Evolutionary conservation across 2,329 filamentous ascomycete species (phyloP).

Genomic region (Camillea tinctor): DNA sequence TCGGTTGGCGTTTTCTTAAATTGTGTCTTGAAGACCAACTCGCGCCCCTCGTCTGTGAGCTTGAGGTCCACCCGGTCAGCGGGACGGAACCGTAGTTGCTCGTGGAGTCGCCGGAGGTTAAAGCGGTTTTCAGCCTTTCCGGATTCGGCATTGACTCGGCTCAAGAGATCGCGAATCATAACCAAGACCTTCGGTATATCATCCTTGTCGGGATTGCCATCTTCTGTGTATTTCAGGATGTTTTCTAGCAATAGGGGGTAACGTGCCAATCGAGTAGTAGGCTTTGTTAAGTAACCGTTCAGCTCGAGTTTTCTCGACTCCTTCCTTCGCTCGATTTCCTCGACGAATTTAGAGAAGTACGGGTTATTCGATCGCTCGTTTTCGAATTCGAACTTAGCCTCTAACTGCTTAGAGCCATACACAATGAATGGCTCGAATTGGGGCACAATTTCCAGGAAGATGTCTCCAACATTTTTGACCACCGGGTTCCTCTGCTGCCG

Average conservation of each 20-base stretch:
- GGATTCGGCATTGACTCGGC: conserved; percentile 88
- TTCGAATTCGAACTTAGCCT: conserved; percentile 97
- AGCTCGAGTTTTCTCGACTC: conserved; percentile 95
- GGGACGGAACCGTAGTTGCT: conserved; percentile 85
- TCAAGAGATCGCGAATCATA: conserved; percentile 83
- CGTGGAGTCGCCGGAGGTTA: conserved; percentile 87
- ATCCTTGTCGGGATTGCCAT: conserved; percentile 83
- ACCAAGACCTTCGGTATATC: conserved; percentile 88
- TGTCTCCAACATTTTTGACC: conserved; percentile 86
- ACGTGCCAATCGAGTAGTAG: conserved; percentile 88
- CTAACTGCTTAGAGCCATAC: conserved; percentile 93
- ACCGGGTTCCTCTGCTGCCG: conserved; percentile 89
- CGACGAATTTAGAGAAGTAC: conserved; percentile 85
- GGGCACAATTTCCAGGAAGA: conserved; percentile 89
- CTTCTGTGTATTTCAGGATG: conserved; percentile 86
- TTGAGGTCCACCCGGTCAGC: conserved; percentile 92
- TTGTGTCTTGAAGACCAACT: conserved; percentile 89
- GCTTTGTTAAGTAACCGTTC: conserved; percentile 97
- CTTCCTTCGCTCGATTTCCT: conserved; percentile 93
- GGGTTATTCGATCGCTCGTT: conserved; percentile 87
- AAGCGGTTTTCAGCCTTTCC: conserved; percentile 98
- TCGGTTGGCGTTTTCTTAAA: conserved; percentile 92
- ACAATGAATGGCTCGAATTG: conserved; percentile 94
- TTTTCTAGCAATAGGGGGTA: conserved; percentile 92
- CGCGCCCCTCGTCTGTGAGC: conserved; percentile 87